A percentile compares a stretch with the other conserved stretches of the same genome.
Evolutionary conservation across 2,329 filamentous ascomycete genomes (phyloP).

Genomic region (Tolypocladium tundrense): DNA sequence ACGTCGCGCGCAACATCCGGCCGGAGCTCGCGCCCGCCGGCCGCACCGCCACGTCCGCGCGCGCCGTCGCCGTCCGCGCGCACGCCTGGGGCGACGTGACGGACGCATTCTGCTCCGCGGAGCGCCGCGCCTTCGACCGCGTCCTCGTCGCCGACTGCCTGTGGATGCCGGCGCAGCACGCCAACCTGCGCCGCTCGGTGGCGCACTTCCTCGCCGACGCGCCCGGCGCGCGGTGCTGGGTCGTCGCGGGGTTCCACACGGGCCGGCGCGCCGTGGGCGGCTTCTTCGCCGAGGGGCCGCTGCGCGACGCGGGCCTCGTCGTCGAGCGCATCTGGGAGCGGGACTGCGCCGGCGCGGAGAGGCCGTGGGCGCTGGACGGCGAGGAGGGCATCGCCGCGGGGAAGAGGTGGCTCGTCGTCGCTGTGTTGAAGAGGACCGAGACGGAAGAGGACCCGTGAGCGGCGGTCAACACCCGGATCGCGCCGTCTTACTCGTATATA

Average conservation of each 20-base stretch:
- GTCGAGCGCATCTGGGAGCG: constrained; percentile 59
- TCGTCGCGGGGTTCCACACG: constrained; percentile 65
- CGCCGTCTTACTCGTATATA: no score
- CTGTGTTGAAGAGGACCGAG: constrained; percentile 31
- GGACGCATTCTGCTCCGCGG: constrained; percentile 16
- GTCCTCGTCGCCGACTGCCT: constrained; percentile 63
- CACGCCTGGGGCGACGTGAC: constrained; percentile 52
- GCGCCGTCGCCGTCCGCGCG: constrained; percentile 37
- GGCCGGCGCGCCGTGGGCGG: constrained; percentile 53
- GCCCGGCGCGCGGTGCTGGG: constrained; percentile 42
- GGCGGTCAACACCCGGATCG: not conserved
- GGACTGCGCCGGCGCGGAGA: constrained; percentile 52
- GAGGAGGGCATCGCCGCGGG: constrained; percentile 53
- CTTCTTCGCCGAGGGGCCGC: constrained; percentile 46
- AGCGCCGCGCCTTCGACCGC: constrained; percentile 40
- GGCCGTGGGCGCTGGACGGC: constrained; percentile 50
- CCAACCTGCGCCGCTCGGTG: constrained; percentile 53
- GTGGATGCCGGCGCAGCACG: constrained; percentile 66
- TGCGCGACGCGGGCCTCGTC: constrained; percentile 25
- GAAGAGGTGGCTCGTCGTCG: constrained; percentile 63
- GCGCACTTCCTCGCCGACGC: constrained; percentile 44
- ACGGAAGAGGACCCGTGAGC: not conserved
- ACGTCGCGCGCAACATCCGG: constrained; percentile 43
- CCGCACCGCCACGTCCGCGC: constrained; percentile 1
- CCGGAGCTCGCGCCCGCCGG: constrained; percentile 21